Evolutionary conservation across 495 filamentous ascomycete genomes (phyloP).

Genomic region (Platismatia glauca): DNA sequence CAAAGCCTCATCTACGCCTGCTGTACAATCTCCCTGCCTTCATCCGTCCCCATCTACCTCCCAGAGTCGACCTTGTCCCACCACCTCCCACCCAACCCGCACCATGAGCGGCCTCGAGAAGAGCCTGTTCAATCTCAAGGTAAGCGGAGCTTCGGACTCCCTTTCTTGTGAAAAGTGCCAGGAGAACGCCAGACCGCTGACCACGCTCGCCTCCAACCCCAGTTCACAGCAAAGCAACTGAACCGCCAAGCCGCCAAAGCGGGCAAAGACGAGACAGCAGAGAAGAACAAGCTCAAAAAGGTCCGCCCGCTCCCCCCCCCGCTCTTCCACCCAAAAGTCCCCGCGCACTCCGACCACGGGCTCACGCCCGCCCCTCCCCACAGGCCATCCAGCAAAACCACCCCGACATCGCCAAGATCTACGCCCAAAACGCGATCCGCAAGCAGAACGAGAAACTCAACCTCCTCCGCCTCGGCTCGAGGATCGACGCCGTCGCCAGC

Average conservation of each 20-base stretch:
- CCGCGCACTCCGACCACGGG: neutral
- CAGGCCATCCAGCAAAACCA: conserved; percentile 54
- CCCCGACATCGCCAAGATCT: conserved; percentile 71
- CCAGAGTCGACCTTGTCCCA: neutral
- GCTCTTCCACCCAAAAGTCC: neutral
- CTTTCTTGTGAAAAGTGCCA: neutral
- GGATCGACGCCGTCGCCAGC: conserved; percentile 55
- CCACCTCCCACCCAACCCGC: neutral
- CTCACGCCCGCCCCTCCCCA: neutral
- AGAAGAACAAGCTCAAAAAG: conserved; percentile 79
- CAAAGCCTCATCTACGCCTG: too few relatives aligned
- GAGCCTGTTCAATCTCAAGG: conserved; percentile 13
- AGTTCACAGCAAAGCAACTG: conserved; percentile 81
- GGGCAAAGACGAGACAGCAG: conserved; percentile 68
- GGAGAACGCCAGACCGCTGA: neutral
- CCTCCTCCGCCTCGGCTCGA: conserved; percentile 47
- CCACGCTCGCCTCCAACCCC: neutral
- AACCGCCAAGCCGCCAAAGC: conserved; percentile 74
- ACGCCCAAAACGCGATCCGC: conserved; percentile 75
- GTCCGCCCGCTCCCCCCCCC: conserved; percentile 29
- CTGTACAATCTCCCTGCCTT: neutral
- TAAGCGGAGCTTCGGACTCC: neutral
- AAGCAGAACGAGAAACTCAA: conserved; percentile 64
- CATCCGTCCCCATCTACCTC: neutral
- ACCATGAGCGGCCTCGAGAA: conserved; percentile 2